A percentile compares a stretch with the other conserved stretches of the same genome.
Conservation (phyloP, 805 yeast species). For the Nakazawaea ishiwadae region DNA sequence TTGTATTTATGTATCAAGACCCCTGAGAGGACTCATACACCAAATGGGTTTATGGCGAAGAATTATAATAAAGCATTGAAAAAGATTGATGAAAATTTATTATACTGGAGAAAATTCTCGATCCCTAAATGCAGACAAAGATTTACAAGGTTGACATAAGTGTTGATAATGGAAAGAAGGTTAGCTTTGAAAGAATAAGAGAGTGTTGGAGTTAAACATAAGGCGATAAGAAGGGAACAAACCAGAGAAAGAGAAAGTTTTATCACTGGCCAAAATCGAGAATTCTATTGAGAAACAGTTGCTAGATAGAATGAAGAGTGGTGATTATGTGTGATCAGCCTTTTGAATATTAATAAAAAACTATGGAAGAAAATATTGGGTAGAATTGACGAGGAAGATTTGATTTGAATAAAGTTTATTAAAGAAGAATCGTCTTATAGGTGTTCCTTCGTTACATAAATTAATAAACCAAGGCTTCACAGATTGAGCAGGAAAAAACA, state of each 20-base stretch:
- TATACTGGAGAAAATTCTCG: constrained; percentile 90
- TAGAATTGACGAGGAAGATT: constrained; percentile 46
- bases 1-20: constrained; percentile 91
- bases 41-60: constrained; percentile 79
- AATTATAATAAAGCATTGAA: constrained; percentile 83
- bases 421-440: too few relatives aligned
- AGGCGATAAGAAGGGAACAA: constrained; percentile 91
- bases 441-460: too few relatives aligned
- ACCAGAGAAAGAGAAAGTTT: constrained; percentile 94
- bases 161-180: constrained; percentile 91
- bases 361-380: constrained; percentile 94
- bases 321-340: constrained; percentile 99
- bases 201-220: constrained; percentile 89
- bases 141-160: constrained; percentile 90
- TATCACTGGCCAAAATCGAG: constrained; percentile 95
- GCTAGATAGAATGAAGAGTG: constrained; percentile 90
- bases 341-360: constrained; percentile 89
- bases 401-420: too few relatives aligned
- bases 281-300: constrained; percentile 95
- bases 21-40: constrained; percentile 96
- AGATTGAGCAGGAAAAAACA: too few relatives aligned
- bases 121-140: constrained; percentile 95
- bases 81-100: constrained; percentile 82
- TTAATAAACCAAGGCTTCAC: too few relatives aligned
- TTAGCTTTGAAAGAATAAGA: constrained; percentile 88